Base-by-base conservation (phyloP, 805 yeast species). In the Alloascoidea africana region DNA sequence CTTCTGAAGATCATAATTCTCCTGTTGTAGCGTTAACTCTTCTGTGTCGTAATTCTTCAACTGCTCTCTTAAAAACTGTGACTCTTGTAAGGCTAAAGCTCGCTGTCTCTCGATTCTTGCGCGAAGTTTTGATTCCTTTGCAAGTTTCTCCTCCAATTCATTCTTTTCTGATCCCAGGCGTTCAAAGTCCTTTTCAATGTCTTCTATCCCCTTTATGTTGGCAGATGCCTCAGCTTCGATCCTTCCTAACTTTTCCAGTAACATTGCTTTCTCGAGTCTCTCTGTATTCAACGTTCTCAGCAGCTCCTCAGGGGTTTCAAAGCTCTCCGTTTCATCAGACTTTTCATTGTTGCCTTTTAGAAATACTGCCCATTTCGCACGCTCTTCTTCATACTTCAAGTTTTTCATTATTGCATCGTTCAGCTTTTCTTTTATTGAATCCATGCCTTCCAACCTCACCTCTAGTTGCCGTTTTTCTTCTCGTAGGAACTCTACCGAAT, bases 61-160 rank as follows among this genome's bases (percentile, higher is more conserved):
- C 52, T 74, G 77, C 32, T 62, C 62, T 41, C 80, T 60, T 38
- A 80, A 55, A 40, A 74, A 63, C 38, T 64, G 70, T 18, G 75
- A 65, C 48, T 80, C 87, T 42, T 70, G 72, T 16, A 58, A 47
- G n/a, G 76, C 67, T 33, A 78, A 55, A 2, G 58, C 48, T 37
- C 63, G 63, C 40, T 74, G 76, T 38, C 68, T 66, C 36, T 71
- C 70, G 4, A 70, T 50, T 39, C 75, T 41, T 2, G 41, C 45
- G 38, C 19, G 51, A 33, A 14, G 45, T 36, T 46, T 59, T 53
- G 46, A 66, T 47, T 57, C 73, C 39, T 47, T 68, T 48, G 52
- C 58, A 16, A 51, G 62, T 50, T 38, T 59, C 44, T 47, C 62
- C 59, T 46, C 41, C 46, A 47, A 14, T 30, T 41, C 36, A 15